Evolutionary conservation across 345 rosid genomes (phyloP), one percentile per base, ranked within the genome.

Genomic region (Punica granatum): DNA sequence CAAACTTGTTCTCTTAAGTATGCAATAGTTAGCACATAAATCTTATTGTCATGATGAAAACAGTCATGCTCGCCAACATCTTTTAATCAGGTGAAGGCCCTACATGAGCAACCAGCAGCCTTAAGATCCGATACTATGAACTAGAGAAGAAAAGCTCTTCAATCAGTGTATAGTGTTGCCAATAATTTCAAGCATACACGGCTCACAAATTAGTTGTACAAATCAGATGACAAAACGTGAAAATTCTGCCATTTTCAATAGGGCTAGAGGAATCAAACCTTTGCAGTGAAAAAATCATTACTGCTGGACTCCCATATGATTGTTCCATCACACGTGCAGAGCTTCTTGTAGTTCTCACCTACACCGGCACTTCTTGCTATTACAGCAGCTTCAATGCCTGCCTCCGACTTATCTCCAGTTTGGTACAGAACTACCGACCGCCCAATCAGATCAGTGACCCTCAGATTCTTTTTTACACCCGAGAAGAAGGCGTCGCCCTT

Each of bases 311-410:
- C 97, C 99, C 96, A 94, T 34, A 91, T 91, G 74, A 83, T 86
- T 42, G 97, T 89, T 23, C 99, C 96, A 65, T 91, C 99, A 35
- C 97, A 94, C 0, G 88, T 49, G 70, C 96, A 94, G 33, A 94
- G 70, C 88, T 84, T 90, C 74, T 89, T 94, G 85, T 91, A 85
- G 86, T 94, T 94, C 75, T 94, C 97, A 16, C 99, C 99, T 64
- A 88, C 92, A 30, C 97, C 91, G 6, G 99, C 97, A 60, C 99
- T 94, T 80, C 97, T 84, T 14, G 99, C 97, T 10, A 89, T 86
- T 60, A 91, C 99, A 7, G 99, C 92, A 0, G 92, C 99, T 6
- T 84, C 67, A 23, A 85, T 26, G 56, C 95, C 96, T 0, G 74
- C 66, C 58, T 77, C 90, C 4, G 90, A 86, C 73, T 71, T 91